Conservation (phyloP, 345 rosid species). For the Syzygium jambos region DNA sequence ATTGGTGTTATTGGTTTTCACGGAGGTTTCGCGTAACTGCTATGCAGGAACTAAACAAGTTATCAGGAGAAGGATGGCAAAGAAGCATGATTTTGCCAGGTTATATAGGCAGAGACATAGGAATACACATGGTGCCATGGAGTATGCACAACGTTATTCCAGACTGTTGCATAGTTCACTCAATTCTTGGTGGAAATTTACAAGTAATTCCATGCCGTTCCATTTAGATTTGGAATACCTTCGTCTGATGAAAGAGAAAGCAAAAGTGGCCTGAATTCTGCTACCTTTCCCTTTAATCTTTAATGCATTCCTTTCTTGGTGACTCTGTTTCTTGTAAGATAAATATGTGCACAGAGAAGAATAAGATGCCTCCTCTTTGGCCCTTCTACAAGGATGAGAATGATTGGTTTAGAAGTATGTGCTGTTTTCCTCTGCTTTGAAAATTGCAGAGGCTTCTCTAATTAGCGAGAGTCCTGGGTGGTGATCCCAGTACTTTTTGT, state of each 20-base stretch:
- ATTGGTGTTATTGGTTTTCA: background rate
- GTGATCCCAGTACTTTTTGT: background rate
- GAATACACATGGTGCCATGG: background rate
- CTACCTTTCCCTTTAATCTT: background rate
- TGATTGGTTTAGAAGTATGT: no score
- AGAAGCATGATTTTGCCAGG: background rate
- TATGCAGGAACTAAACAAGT: background rate
- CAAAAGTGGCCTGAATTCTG: background rate
- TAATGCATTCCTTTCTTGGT: background rate
- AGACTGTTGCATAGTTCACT: background rate
- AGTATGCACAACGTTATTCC: background rate
- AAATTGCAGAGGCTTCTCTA: background rate
- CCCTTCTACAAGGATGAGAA: no score
- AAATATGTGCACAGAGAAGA: background rate
- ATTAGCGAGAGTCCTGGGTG: background rate
- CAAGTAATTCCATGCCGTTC: background rate
- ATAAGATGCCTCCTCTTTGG: no score
- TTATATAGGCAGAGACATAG: background rate
- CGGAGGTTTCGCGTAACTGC: background rate
- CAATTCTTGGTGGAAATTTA: background rate
- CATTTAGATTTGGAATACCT: background rate
- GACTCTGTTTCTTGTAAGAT: background rate
- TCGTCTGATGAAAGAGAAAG: background rate
- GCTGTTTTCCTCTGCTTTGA: no score
- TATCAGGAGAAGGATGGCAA: background rate